Evolutionary conservation across 2,329 filamentous ascomycete species (phyloP), one percentile per base, ranked within the genome.

Genomic region (Sporothrix brasiliensis): DNA sequence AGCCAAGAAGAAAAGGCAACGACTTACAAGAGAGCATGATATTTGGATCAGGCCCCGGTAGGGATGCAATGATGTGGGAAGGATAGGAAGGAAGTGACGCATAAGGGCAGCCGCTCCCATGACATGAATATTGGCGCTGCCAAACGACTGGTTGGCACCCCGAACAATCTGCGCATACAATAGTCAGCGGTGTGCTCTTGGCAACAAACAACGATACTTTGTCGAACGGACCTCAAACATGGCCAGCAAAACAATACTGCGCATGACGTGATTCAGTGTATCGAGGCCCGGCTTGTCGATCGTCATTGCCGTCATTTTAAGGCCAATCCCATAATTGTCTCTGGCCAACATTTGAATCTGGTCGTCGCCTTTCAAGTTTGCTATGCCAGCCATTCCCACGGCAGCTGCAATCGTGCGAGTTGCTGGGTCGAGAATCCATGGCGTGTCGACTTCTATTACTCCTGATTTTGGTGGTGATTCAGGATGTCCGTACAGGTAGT

Each of bases 21-120:
- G 74, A 21, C 21, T 61, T 78, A 89, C 85, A 78, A 88, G 82
- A 50, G 86, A 85, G 75, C 84, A 88, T 70, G 85, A 83, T 49
- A 89, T 77, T 72, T 88, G 85, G 16, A 88, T 74, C 68, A 88
- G 82, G 5, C 84, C 82, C 47, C 83, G 81, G 72, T 87, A 80
- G 4, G 85, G 84, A 63, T 82, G 80, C 27, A 81, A 77, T 0
- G 80, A 78, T 0, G 77, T 75, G 10, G 78, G 73, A 2, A 78
- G 76, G 49, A 81, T 75, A 1, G 83, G 83, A 5, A 83, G 75
- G 70, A 81, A 81, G 58, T 78, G 81, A 70, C 83, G 83, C 21
- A 89, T 79, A n/a, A 90, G 77, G 13, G 88, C 86, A 58, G 86
- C 82, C 2, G 87, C 87, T 0, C 88, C 88, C 74, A 85, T 81